Conservation (phyloP, 2,329 filamentous ascomycete genomes). For the Calcarisporium arbuscula region DNA sequence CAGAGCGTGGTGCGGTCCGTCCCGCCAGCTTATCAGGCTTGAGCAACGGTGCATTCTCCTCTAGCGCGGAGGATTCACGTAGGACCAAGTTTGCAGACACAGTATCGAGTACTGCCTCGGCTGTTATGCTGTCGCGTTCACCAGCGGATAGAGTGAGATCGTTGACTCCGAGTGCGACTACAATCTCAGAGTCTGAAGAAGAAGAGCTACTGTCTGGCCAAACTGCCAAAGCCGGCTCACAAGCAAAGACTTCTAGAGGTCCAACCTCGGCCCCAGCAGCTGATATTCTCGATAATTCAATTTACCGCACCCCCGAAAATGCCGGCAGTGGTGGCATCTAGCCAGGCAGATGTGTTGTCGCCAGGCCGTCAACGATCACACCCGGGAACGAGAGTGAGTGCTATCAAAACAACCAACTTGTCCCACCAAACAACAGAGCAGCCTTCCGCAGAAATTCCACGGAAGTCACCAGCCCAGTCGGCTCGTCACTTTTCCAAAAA, state of each 20-base stretch:
- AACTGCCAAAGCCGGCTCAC: no score
- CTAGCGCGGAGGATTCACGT: constrained; percentile 35
- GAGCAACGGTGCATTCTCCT: constrained; percentile 27
- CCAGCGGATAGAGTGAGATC: constrained; percentile 24
- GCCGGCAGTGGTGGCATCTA: no score
- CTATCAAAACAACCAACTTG: constrained; percentile 23
- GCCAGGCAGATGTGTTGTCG: constrained; percentile 13
- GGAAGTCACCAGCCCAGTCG: constrained; percentile 20
- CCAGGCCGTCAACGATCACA: no score
- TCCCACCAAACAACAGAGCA: constrained; percentile 26
- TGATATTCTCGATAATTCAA: no score
- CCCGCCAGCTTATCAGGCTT: constrained; percentile 33
- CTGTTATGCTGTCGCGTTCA: constrained; percentile 21
- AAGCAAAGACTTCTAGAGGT: no score
- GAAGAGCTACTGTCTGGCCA: no score
- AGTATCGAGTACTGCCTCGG: constrained; percentile 15
- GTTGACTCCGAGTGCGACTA: constrained; percentile 20
- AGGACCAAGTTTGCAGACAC: constrained; percentile 16
- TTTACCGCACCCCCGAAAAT: no score
- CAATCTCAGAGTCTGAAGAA: constrained; percentile 41
- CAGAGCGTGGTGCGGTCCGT: constrained; percentile 36
- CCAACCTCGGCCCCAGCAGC: no score
- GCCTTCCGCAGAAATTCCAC: constrained; percentile 23
- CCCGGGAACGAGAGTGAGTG: constrained; percentile 27
- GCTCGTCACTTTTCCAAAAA: constrained; percentile 18